Percentiles rank a stretch among this genome's conserved stretches.
Evolutionary conservation across 2,329 filamentous ascomycete species (phyloP).

Genomic region (Fusarium camptoceras): DNA sequence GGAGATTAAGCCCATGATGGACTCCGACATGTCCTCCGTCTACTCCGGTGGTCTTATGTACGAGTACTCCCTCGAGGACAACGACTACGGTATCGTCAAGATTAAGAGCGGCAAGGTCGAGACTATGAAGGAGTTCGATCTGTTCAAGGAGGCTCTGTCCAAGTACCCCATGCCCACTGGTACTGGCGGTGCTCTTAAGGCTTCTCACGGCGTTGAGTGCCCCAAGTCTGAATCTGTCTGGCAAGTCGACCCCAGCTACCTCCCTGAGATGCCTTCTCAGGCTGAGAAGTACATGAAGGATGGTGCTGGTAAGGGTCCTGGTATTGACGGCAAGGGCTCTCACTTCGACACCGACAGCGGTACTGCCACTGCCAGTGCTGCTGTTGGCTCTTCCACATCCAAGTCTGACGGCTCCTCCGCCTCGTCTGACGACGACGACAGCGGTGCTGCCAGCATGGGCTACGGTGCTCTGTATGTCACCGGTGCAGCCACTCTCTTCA

Average conservation of each 20-base stretch:
- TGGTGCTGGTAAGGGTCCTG: conserved; percentile 66
- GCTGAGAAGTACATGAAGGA: conserved; percentile 65
- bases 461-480: conserved; percentile 52
- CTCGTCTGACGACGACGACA: conserved; percentile 44
- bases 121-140: conserved; percentile 71
- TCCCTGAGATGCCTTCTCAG: conserved; percentile 64
- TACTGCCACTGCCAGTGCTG: conserved; percentile 59
- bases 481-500: conserved; percentile 52
- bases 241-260: conserved; percentile 62
- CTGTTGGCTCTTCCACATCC: conserved; percentile 48
- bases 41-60: conserved; percentile 98
- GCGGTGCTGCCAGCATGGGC: conserved; percentile 48
- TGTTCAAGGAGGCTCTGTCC: conserved; percentile 61
- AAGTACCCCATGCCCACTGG: conserved; percentile 64
- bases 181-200: conserved; percentile 61
- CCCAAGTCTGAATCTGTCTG: conserved; percentile 62
- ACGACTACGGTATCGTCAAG: conserved; percentile 82
- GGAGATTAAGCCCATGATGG: conserved; percentile 85
- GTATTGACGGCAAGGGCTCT: conserved; percentile 65
- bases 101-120: conserved; percentile 67
- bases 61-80: conserved; percentile 87
- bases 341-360: conserved; percentile 63
- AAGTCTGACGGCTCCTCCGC: conserved; percentile 35
- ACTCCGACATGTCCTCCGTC: conserved; percentile 82
- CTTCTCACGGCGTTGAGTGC: conserved; percentile 61